Evolutionary conservation across 1,284 basidiomycete genomes (phyloP).

Genomic region (Ustilago loliicola): DNA sequence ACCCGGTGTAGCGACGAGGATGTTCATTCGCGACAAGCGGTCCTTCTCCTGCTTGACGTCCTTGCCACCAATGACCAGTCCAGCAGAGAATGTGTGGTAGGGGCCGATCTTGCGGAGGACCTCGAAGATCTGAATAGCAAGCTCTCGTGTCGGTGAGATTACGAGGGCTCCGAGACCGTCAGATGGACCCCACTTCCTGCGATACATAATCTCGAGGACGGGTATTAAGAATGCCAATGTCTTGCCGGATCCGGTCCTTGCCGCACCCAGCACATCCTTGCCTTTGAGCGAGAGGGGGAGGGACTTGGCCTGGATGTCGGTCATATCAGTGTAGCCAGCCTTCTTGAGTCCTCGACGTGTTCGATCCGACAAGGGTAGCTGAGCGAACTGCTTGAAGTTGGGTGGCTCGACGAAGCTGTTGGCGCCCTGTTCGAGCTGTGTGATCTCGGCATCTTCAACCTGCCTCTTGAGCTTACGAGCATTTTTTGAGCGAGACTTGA

Average conservation of each 20-base stretch:
- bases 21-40: constrained; percentile 91
- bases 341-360: constrained; percentile 64
- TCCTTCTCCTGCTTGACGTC: constrained; percentile 88
- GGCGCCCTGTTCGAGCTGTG: constrained; percentile 48
- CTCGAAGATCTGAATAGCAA: constrained; percentile 97
- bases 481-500: constrained; percentile 54
- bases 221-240: constrained; percentile 86
- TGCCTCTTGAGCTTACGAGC: constrained; percentile 61
- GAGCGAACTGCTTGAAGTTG: constrained; percentile 50
- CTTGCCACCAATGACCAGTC: constrained; percentile 96
- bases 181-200: constrained; percentile 82
- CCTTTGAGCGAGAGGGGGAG: constrained; percentile 62
- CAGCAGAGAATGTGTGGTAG: constrained; percentile 91
- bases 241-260: constrained; percentile 85
- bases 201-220: constrained; percentile 80
- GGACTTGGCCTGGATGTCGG: constrained; percentile 64
- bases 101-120: constrained; percentile 92
- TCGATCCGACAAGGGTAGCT: constrained; percentile 62
- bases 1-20: constrained; percentile 95
- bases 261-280: constrained; percentile 77
- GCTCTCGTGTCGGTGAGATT: constrained; percentile 93
- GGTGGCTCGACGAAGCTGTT: constrained; percentile 35
- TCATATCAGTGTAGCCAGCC: constrained; percentile 66
- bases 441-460: constrained; percentile 59
- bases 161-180: constrained; percentile 92